A percentile compares a stretch with the other conserved stretches of the same genome.
Evolutionary conservation across 441 rosid genomes (phyloP).

Genomic region (Populus trichocarpa): DNA sequence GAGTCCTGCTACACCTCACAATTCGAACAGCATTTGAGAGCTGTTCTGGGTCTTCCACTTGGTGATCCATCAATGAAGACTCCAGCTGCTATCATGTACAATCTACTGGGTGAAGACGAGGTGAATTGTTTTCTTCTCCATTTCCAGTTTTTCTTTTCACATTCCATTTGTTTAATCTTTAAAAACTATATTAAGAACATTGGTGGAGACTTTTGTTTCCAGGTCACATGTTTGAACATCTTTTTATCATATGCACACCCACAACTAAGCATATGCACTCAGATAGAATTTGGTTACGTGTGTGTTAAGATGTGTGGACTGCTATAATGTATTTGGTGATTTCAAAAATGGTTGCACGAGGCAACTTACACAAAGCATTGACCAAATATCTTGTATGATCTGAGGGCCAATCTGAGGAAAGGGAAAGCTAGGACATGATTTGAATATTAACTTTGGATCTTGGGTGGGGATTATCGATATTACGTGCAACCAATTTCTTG

Average conservation of each 20-base stretch:
- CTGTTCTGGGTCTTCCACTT: conserved; percentile 91
- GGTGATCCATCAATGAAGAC: conserved; percentile 98
- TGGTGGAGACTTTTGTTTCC: not conserved
- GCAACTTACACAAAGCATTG: too few relatives aligned
- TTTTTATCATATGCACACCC: not conserved
- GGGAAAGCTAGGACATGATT: not conserved
- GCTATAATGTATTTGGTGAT: too few relatives aligned
- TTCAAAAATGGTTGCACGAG: too few relatives aligned
- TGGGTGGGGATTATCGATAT: not conserved
- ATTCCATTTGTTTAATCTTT: not conserved
- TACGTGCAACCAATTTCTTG: not conserved
- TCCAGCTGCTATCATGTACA: conserved; percentile 88
- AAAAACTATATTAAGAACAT: not conserved
- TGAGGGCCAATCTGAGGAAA: not conserved
- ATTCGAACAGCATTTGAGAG: conserved; percentile 88
- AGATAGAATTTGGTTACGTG: not conserved
- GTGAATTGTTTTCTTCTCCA: conserved; percentile 29
- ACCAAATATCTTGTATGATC: not conserved
- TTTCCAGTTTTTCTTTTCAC: not conserved
- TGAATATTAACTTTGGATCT: not conserved
- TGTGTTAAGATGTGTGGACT: not conserved
- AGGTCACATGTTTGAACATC: not conserved
- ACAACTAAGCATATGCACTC: not conserved
- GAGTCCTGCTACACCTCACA: conserved; percentile 95
- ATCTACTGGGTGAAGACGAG: conserved; percentile 87